Evolutionary conservation across 257 asterid genomes (phyloP), one percentile per base, ranked within the genome.

Genomic region (Knoxia roxburghii): DNA sequence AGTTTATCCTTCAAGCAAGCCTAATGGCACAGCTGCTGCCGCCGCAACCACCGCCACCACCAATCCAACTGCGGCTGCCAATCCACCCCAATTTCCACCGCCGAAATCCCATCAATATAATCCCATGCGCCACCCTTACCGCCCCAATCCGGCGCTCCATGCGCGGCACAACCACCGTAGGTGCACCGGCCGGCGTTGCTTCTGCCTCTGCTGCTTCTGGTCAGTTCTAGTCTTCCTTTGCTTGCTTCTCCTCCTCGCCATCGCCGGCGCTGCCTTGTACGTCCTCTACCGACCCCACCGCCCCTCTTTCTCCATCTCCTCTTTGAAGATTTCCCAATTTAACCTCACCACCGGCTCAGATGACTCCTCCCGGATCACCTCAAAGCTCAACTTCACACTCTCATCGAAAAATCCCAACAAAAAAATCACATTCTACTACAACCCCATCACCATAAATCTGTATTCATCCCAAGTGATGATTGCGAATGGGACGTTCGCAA

Each of bases 301-400:
- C 53, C 95, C 98, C 0, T 7, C 64, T 1, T 85, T 88, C 86
- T 81, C 96, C 6, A 78, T 87, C 69, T 77, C 89, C 40, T 82
- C 93, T 49, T 73, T 92, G 45, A 92, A 82, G 55, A 68, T 92
- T 73, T 67, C 91, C 6, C 41, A 83, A 0, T 84, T 87, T 69
- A 89, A 89, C 75, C 90, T 92, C 73, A 79, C 93, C 77, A 86
- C 92, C 61, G 74, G 84, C 43, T 75, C 95, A 49, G 98, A 89
- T 69, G 97, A 82, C 67, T 55, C 88, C 64, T 80, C 95, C 6
- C 83, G 72, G 69, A 90, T 92, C 77, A 78, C 91, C 41, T 65
- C 97, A 2, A 77, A 67, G 5, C 58, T 87, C 62, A 92, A 87
- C 73, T 54, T 89, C 65, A 89, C 97, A 0, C 73, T 92, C 41